Conservation (phyloP, 495 filamentous ascomycete species). For the Daldinia loculata region DNA sequence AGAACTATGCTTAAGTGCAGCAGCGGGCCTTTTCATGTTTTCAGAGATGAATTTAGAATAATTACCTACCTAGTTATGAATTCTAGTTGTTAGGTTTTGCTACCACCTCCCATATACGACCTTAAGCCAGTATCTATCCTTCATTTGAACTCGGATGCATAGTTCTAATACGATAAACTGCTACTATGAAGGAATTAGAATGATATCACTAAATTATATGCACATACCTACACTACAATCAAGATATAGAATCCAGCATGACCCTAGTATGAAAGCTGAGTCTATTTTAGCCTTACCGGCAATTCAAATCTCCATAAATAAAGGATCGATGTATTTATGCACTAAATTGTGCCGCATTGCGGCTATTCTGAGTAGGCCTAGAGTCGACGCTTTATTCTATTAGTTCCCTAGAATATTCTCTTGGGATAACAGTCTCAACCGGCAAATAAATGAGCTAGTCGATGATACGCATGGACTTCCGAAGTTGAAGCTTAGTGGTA, state of each 20-base stretch:
- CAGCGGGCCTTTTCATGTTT: neutral
- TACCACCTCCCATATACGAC: neutral
- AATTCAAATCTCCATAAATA: neutral
- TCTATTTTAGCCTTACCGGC: neutral
- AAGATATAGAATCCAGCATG: neutral
- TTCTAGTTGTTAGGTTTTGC: neutral
- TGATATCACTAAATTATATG: too few species aligned
- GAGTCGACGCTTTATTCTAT: too few species aligned
- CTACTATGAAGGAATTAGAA: too few species aligned
- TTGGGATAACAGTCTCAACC: neutral
- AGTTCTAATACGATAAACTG: too few species aligned
- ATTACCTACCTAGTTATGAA: neutral
- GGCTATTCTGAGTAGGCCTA: neutral
- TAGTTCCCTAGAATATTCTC: too few species aligned
- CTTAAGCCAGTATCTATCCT: too few species aligned
- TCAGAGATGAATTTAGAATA: neutral
- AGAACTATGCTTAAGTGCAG: neutral
- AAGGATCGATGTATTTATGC: neutral
- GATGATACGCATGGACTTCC: neutral
- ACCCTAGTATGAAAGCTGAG: neutral
- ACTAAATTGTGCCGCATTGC: neutral
- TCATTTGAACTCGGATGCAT: too few species aligned
- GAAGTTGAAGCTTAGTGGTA: neutral
- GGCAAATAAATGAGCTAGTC: neutral
- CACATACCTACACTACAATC: neutral